Conservation (phyloP, 148 eudicot genomes). For the Drosera capensis region DNA sequence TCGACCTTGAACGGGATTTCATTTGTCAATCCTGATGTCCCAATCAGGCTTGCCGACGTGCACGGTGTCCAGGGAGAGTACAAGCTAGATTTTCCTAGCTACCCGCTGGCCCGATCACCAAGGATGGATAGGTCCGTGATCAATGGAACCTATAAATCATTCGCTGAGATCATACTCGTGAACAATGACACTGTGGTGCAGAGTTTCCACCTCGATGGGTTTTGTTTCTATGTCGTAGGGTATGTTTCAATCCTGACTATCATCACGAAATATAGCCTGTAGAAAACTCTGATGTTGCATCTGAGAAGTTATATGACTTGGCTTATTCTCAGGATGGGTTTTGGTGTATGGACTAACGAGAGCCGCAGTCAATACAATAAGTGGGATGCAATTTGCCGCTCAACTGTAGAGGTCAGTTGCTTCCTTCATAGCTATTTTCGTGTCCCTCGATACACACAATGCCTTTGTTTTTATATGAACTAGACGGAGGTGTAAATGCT, state of each 20-base stretch:
- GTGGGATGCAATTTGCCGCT: conserved; percentile 89
- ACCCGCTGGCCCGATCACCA: conserved; percentile 39
- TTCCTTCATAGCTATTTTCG: background rate
- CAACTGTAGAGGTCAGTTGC: conserved; percentile 57
- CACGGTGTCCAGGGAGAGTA: conserved; percentile 51
- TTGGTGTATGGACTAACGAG: conserved; percentile 73
- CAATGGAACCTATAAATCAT: conserved; percentile 69
- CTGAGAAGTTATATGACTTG: background rate
- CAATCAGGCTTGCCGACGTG: conserved; percentile 70
- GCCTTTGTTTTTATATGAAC: too few species aligned
- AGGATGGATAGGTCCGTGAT: conserved; percentile 49
- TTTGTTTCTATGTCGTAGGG: conserved; percentile 89
- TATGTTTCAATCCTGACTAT: too few species aligned
- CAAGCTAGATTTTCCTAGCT: conserved; percentile 64
- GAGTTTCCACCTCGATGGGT: conserved; percentile 84
- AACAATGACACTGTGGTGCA: conserved; percentile 86
- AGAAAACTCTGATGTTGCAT: background rate
- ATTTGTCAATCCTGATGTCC: conserved; percentile 66
- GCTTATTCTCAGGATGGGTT: conserved; percentile 46
- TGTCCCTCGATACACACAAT: background rate
- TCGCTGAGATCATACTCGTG: conserved; percentile 65
- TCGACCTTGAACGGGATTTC: conserved; percentile 85
- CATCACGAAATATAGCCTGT: too few species aligned
- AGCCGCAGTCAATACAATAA: conserved; percentile 56
- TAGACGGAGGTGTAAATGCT: too few species aligned